phyloP scores from a whole-genome alignment of 2,329 filamentous ascomycete genomes.

The Stemphylium vesicarium region DNA sequence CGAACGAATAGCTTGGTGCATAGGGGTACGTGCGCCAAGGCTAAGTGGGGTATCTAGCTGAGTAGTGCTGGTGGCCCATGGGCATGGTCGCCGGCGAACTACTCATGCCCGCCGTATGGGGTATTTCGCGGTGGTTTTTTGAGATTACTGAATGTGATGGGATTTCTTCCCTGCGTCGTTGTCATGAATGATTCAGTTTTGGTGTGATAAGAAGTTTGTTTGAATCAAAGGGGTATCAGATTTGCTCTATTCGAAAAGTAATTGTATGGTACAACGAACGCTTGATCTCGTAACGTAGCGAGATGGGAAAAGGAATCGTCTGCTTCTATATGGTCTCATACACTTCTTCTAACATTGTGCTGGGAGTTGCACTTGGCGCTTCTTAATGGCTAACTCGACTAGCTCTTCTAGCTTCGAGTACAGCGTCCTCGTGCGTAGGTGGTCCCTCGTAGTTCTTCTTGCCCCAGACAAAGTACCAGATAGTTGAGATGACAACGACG shows the following conservation, averaged over 20 bases:
- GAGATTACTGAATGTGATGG: too few species aligned
- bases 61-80: too few species aligned
- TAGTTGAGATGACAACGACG: slow-evolving; percentile 65
- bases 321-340: background rate
- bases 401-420: slow-evolving; percentile 41
- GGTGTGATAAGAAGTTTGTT: background rate
- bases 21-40: too few species aligned
- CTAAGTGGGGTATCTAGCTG: too few species aligned
- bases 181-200: too few species aligned
- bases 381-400: slow-evolving; percentile 35
- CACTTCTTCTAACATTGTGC: background rate
- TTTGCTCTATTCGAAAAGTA: slow-evolving; percentile 1
- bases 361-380: background rate
- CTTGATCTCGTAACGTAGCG: background rate
- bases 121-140: too few species aligned
- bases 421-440: slow-evolving; percentile 47
- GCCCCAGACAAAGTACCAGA: slow-evolving; percentile 75
- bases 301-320: background rate
- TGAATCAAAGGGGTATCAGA: slow-evolving; percentile 8
- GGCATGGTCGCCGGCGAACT: too few species aligned
- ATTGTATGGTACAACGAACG: background rate
- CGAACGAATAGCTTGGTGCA: too few species aligned
- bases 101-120: too few species aligned
- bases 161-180: too few species aligned
- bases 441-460: slow-evolving; percentile 72